Evolutionary conservation across 1,139 yeast species (phyloP).

Genomic region (Zygoascus meyerae): DNA sequence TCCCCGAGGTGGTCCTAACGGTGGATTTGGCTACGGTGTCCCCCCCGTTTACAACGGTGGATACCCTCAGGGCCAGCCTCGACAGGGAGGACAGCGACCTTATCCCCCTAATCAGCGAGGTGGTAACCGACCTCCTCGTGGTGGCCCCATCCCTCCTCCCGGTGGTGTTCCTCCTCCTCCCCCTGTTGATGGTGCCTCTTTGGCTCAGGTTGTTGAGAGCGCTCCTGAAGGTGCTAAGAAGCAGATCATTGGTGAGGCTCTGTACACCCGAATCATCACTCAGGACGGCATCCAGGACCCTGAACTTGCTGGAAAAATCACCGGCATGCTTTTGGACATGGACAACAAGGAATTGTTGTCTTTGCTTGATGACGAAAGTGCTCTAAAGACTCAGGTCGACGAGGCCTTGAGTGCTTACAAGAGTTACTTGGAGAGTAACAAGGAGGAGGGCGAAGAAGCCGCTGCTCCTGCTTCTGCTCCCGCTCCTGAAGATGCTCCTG

Average conservation of each 20-base stretch:
- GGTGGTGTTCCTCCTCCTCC: slow-evolving; percentile 18
- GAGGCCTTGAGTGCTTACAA: slow-evolving; percentile 82
- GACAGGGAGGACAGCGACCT: slow-evolving; percentile 23
- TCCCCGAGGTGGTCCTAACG: slow-evolving; percentile 15
- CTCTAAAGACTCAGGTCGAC: slow-evolving; percentile 85
- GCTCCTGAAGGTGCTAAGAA: slow-evolving; percentile 78
- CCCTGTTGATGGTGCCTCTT: slow-evolving; percentile 22
- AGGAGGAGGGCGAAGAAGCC: slow-evolving; percentile 16
- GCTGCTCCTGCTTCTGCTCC: neutral
- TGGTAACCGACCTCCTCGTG: slow-evolving; percentile 20
- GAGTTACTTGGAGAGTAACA: slow-evolving; percentile 31
- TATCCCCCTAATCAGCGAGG: slow-evolving; percentile 29
- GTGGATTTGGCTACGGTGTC: slow-evolving; percentile 44
- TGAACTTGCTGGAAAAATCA: slow-evolving; percentile 97
- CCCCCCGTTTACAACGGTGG: slow-evolving; percentile 75
- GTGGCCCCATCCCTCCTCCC: slow-evolving; percentile 17
- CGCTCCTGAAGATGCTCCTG: neutral
- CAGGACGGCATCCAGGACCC: slow-evolving; percentile 81
- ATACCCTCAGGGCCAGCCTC: slow-evolving; percentile 37
- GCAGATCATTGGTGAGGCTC: slow-evolving; percentile 95
- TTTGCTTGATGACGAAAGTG: slow-evolving; percentile 75
- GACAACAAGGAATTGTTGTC: slow-evolving; percentile 87
- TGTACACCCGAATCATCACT: slow-evolving; percentile 89
- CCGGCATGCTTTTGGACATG: slow-evolving; percentile 98
- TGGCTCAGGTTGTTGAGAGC: slow-evolving; percentile 34